Evolutionary conservation across 2,329 filamentous ascomycete species (phyloP), one percentile per base, ranked within the genome.

Genomic region (Alternaria atra): DNA sequence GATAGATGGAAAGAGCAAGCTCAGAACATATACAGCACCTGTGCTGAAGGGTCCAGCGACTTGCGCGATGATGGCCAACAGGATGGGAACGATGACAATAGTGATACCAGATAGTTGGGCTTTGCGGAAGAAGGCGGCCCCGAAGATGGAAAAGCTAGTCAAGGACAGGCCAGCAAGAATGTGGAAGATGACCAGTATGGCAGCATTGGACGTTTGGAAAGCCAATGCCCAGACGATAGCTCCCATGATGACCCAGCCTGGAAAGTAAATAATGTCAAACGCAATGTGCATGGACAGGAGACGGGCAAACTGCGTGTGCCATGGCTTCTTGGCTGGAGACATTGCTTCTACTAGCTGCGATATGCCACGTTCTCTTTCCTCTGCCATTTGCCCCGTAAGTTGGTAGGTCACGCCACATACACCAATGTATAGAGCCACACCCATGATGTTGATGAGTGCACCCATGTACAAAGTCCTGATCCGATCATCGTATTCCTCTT

Each of bases 321-420:
- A 96, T 43, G 87, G 83, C 50, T 85, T 85, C 55, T 85, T 84
- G 56, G 91, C 91, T 0, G 92, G 90, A 84, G 95, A 94, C 92
- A 97, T 97, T 55, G 92, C 90, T 78, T 97, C 94, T 43, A 97
- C 88, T 29, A 97, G 83, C 64, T 93, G 91, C 5, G 92, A 92
- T 86, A 97, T 95, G 59, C 93, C 94, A 15, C 89, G 84, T 80
- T 97, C 94, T 57, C 94, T 85, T 79, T 97, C 94, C 2, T 89
- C 88, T 7, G 94, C 93, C 75, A 97, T 90, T 70, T 94, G 89
- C 8, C 94, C 94, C 0, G 92, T 92, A 58, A 97, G 83, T 72
- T 97, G 93, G 75, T 97, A 97, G 37, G 90, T 90, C 27, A 97
- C 86, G 55, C 92, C 92, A 46, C 95, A 89, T 55, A 95, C 85